A percentile compares a stretch with the other conserved stretches of the same genome.
phyloP scores from a whole-genome alignment of 2,329 filamentous ascomycete species.

The Cyphellophora europaea region DNA sequence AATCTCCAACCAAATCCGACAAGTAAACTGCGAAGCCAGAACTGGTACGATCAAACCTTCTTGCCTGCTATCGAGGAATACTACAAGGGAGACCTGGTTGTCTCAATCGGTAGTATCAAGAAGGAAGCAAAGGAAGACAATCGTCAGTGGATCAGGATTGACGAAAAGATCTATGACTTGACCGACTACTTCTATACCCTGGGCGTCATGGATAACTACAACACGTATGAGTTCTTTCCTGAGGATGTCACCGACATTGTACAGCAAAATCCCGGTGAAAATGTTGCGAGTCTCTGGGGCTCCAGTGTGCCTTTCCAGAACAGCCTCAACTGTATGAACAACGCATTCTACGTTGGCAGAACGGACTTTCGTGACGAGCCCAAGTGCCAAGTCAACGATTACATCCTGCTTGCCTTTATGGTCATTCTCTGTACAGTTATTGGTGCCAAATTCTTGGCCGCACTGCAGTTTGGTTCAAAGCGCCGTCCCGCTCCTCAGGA shows the following conservation, averaged over 20 bases:
- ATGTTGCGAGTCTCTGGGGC: constrained; percentile 63
- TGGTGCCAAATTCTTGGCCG: constrained; percentile 78
- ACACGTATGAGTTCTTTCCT: constrained; percentile 64
- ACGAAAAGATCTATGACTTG: constrained; percentile 73
- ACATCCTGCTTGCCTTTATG: constrained; percentile 79
- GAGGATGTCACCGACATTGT: constrained; percentile 57
- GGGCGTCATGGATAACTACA: constrained; percentile 44
- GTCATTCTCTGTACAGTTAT: constrained; percentile 74
- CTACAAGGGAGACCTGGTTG: constrained; percentile 81
- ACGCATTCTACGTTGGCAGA: constrained; percentile 72
- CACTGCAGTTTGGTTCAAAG: constrained; percentile 88
- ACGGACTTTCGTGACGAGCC: constrained; percentile 72
- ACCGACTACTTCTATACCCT: constrained; percentile 84
- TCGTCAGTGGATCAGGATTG: constrained; percentile 71
- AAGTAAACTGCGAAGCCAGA: constrained; percentile 49
- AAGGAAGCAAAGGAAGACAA: constrained; percentile 57
- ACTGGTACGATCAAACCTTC: constrained; percentile 74
- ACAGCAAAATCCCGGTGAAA: constrained; percentile 64
- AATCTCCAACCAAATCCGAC: constrained; percentile 44
- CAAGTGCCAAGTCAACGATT: constrained; percentile 81
- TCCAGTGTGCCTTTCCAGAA: constrained; percentile 44
- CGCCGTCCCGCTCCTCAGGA: constrained; percentile 82
- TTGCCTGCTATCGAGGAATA: constrained; percentile 72
- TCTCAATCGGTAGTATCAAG: constrained; percentile 49
- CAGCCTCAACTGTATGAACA: constrained; percentile 71